A percentile compares a stretch with the other conserved stretches of the same genome.
Conservation (phyloP, 768 basidiomycete species). For the Terana coerulea region DNA sequence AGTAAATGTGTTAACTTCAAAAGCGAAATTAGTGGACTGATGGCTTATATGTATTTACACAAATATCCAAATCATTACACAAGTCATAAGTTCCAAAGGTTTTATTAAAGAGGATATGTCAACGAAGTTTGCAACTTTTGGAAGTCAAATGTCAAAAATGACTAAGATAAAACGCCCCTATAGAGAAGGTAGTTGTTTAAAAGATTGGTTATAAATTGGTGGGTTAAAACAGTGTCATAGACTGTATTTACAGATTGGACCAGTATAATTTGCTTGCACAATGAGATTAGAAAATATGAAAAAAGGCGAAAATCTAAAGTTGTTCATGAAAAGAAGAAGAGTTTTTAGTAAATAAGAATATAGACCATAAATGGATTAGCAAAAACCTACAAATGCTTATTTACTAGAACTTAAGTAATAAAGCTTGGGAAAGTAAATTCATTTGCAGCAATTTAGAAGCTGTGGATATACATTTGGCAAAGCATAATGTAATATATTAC, state of each 20-base stretch:
- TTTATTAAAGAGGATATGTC: constrained; percentile 10
- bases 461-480: not conserved
- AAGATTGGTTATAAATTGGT: not conserved
- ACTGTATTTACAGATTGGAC: constrained; percentile 16
- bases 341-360: not conserved
- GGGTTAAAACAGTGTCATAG: not conserved
- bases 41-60: constrained; percentile 1
- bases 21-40: constrained; percentile 3
- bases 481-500: not conserved
- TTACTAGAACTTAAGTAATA: not conserved
- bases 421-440: not conserved
- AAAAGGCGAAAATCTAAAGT: not conserved
- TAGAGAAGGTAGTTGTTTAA: not conserved
- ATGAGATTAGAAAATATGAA: constrained; percentile 16
- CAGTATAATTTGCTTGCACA: constrained; percentile 19
- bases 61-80: constrained; percentile 13
- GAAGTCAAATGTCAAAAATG: not conserved
- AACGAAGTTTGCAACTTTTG: not conserved
- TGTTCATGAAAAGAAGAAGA: not conserved
- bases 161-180: not conserved
- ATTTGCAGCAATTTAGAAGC: not conserved
- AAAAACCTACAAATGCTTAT: not conserved
- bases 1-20: constrained; percentile 8
- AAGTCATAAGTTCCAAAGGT: constrained; percentile 1
- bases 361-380: constrained; percentile 15